Conservation (phyloP, 139 green algal species). For the Parachlorella kessleri region DNA sequence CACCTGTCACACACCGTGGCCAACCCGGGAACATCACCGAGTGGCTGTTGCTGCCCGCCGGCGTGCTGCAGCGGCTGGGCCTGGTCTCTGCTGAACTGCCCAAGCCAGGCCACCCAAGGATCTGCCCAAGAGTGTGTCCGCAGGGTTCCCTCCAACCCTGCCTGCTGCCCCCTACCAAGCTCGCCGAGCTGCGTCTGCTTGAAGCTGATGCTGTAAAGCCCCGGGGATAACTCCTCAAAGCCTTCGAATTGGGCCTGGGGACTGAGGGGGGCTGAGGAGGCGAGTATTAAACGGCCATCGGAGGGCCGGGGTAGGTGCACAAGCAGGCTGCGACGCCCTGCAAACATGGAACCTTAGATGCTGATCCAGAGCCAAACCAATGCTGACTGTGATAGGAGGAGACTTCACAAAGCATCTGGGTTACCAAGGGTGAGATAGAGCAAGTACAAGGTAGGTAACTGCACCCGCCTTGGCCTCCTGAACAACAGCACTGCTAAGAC, state of each 20-base stretch:
- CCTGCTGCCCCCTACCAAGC: neutral
- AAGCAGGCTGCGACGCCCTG: conserved; percentile 72
- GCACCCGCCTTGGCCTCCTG: too few species aligned
- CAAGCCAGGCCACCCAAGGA: conserved; percentile 21
- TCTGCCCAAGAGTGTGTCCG: conserved; percentile 35
- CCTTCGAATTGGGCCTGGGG: conserved; percentile 5
- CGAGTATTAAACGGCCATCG: conserved; percentile 50
- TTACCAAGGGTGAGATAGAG: too few species aligned
- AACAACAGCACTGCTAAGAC: too few species aligned
- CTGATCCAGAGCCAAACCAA: too few species aligned
- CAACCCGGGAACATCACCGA: too few species aligned
- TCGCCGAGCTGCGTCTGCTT: neutral
- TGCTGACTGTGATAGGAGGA: too few species aligned
- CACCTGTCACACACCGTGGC: too few species aligned
- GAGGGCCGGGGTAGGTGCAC: conserved; percentile 47
- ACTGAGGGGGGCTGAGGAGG: conserved; percentile 36
- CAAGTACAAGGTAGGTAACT: too few species aligned
- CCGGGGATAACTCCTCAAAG: conserved; percentile 41
- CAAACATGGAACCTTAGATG: too few species aligned
- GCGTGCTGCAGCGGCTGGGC: too few species aligned
- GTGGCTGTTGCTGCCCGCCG: too few species aligned
- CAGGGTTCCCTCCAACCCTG: neutral
- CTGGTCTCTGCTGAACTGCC: conserved; percentile 6
- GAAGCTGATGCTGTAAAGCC: conserved; percentile 42
- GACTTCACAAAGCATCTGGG: too few species aligned